A percentile compares a stretch with the other conserved stretches of the same genome.
These are phyloP conservation scores for Eutrema salsugineum DNA, from an alignment of 441 rosid genomes.

Conservation along the genomic window DNA sequence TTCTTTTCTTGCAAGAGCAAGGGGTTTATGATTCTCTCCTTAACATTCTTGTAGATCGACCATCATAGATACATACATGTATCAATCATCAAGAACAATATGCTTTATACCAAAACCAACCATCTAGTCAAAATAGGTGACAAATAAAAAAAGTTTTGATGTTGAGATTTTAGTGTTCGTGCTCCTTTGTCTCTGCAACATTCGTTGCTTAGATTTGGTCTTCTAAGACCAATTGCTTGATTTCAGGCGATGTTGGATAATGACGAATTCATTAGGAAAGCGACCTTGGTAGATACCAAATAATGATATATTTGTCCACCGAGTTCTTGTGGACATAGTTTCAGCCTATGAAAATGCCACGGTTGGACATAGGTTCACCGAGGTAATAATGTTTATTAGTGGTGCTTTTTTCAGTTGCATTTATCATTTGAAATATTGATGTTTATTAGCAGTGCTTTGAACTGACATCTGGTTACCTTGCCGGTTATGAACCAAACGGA, in stretches of 20 bases:
- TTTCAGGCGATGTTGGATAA: constrained; percentile 13
- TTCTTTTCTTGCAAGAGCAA: constrained; percentile 2
- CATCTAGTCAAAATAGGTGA: not conserved
- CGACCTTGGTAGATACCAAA: constrained; percentile 14
- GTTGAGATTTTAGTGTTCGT: not conserved
- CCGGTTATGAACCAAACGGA: too few relatives aligned
- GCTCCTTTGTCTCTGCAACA: constrained; percentile 16
- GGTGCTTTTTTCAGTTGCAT: too few relatives aligned
- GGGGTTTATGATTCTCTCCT: constrained; percentile 9
- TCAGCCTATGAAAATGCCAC: too few relatives aligned
- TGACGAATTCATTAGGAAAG: constrained; percentile 23
- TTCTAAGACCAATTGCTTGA: not conserved
- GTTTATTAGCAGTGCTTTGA: too few relatives aligned
- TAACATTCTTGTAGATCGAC: constrained; percentile 11
- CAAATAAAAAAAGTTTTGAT: constrained; percentile 6
- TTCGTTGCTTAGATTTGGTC: constrained; percentile 10
- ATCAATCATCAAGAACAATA: constrained; percentile 3
- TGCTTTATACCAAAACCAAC: constrained; percentile 11
- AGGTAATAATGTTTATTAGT: too few relatives aligned
- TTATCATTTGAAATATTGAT: too few relatives aligned
- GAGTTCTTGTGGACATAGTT: too few relatives aligned
- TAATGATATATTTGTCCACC: not conserved
- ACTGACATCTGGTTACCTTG: too few relatives aligned
- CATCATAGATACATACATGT: not conserved
- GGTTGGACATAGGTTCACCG: too few relatives aligned